Base-by-base conservation (phyloP, 768 basidiomycete species). In the Trametes punicea region DNA sequence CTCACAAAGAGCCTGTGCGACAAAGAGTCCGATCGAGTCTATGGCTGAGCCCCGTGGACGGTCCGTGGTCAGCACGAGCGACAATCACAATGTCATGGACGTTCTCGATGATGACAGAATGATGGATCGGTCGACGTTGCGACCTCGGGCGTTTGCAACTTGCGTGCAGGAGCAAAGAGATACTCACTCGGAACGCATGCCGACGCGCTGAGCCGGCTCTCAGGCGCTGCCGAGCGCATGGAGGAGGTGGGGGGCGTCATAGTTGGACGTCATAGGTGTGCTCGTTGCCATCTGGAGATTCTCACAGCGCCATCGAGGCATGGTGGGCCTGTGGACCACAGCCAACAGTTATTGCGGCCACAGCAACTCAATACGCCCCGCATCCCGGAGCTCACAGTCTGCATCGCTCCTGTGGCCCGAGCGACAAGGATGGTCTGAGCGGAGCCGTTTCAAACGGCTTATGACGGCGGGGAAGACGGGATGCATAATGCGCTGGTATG, bases 311-410 rank as follows among this genome's bases (percentile, higher is more conserved):
- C 41, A 26, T 11, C 23, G 41, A 25, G 41, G 34, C 29, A 27
- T 26, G 48, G 33, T n/a, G 53, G 46, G 53, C 53, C 53, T 55
- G 54, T 55, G 46, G 21, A 34, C 54, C 40, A 26, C 44, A 46
- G 52, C 31, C 53, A 34, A 46, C 53, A 46, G 36, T 36, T 36
- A 45, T 46, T 38, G 38, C 27, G 16, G 51, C 18, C 20, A 31
- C 53, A 26, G 36, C 27, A 29, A 39, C 50, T 31, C 41, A 25
- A 31, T 18, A 23, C 20, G 38, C 50, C 50, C 50, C 50, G 50
- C 36, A 29, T 29, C 26, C 50, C 20, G 38, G 29, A 16, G n/a
- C 50, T 18, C 39, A 21, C 27, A 11, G 21, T 51, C 8, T 44
- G 42, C 42, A 25, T 26, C 42, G 26, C 53, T 39, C 45, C 40